Evolutionary conservation across 495 filamentous ascomycete species (phyloP).

Genomic region (Xylaria curta): DNA sequence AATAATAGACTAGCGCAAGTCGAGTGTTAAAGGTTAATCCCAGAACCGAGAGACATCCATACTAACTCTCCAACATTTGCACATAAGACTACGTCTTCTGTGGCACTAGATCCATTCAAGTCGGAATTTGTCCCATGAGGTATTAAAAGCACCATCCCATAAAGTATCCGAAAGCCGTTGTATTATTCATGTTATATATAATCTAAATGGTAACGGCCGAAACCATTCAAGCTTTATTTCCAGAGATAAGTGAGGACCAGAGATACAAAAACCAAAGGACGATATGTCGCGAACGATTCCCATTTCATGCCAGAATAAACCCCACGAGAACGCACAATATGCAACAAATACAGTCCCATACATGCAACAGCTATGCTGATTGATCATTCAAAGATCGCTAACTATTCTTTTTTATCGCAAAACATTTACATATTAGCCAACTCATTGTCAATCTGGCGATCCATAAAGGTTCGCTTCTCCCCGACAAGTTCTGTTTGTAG

Average conservation of each 20-base stretch:
- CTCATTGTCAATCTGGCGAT: conserved; percentile 90
- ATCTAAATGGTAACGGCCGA: conserved; percentile 17
- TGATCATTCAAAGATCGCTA: background rate
- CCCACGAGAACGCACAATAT: conserved; percentile 24
- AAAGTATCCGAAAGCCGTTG: conserved; percentile 18
- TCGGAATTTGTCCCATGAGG: background rate
- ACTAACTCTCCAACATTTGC: no score
- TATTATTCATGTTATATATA: conserved; percentile 28
- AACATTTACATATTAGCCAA: conserved; percentile 85
- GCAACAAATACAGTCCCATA: conserved; percentile 27
- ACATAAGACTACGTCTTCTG: background rate
- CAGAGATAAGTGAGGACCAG: conserved; percentile 10
- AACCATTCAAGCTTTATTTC: conserved; percentile 19
- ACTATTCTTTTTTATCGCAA: background rate
- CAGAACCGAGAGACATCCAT: no score
- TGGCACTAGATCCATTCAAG: background rate
- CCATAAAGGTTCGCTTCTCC: conserved; percentile 83
- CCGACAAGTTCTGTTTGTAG: conserved; percentile 85
- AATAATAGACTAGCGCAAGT: no score
- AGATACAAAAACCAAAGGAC: conserved; percentile 24
- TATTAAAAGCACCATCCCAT: background rate
- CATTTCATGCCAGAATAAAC: conserved; percentile 24
- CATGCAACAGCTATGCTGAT: conserved; percentile 9
- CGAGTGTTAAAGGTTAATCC: no score
- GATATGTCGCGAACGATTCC: conserved; percentile 26